Base-by-base conservation (phyloP, 2,329 filamentous ascomycete species). In the Colletotrichum sp. region DNA sequence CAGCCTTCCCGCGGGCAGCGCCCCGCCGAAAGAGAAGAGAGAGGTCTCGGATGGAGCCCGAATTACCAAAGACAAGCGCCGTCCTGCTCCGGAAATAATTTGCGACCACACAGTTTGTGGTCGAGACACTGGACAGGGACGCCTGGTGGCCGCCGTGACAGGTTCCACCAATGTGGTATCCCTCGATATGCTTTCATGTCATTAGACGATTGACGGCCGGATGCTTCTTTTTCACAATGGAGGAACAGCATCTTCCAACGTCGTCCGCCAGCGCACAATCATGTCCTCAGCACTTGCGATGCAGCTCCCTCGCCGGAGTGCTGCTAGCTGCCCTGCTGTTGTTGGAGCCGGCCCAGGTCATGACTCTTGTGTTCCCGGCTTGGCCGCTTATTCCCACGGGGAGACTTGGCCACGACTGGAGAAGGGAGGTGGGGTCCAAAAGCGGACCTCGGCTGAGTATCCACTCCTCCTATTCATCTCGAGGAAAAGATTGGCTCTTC, bases 401-500 rank as follows among this genome's bases (percentile, higher is more conserved):
- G 43, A 21, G n/a, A 52, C 43, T 52, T 24, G 43, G 18, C 38
- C 38, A 48, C n/a, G n/a, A 24, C 43, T 52, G 43, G 43, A 52
- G 43, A 21, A 52, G 43, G 43, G 43, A 65, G 32, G 64, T 73
- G 73, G 55, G 43, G 62, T 52, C 52, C 55, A 28, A 28, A 73
- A 65, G 34, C 21, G 73, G 70, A 75, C 69, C 70, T 73, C 73
- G 73, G 73, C 70, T 66, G 28, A 52, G 30, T 34, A 52, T 62
- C 67, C 72, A 75, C 72, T 71, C 34, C 32, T 52, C 64, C 60
- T 61, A 26, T n/a, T 64, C 73, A 64, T 68, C 62, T 75, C 64
- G 34, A 56, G 10, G 24, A n/a, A 30, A 62, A 58, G 64, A 68
- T 62, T 56, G 64, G 58, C 43, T 62, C 62, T 21, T 62, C 32